These are phyloP conservation scores for Nitzschia inconspicua DNA, from an alignment of 108 stramenopile genomes.

Conservation along the genomic window DNA sequence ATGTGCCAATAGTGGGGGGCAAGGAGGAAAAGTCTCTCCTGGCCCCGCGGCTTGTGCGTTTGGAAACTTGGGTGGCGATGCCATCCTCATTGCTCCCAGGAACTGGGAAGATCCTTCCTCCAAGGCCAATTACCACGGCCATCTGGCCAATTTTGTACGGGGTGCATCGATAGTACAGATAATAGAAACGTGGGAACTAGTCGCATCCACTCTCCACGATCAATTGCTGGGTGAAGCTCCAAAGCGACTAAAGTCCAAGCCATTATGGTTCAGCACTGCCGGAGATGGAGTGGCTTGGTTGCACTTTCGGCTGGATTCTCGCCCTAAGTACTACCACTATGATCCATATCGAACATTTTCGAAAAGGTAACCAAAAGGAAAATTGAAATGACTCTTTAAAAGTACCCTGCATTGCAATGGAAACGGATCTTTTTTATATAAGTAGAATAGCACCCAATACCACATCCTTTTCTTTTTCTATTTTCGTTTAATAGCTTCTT, in stretches of 20 bases:
- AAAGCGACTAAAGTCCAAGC: background rate
- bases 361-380: background rate
- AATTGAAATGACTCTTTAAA: background rate
- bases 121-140: constrained; percentile 32
- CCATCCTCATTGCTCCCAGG: constrained; percentile 45
- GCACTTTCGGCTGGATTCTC: constrained; percentile 71
- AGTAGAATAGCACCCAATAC: background rate
- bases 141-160: constrained; percentile 57
- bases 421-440: background rate
- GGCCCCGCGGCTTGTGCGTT: constrained; percentile 36
- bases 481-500: constrained; percentile 28
- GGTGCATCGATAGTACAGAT: constrained; percentile 44
- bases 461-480: background rate
- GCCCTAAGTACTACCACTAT: constrained; percentile 85
- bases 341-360: constrained; percentile 29
- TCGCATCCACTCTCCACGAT: constrained; percentile 33
- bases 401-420: background rate
- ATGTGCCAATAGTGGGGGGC: background rate
- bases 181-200: constrained; percentile 44
- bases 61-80: constrained; percentile 64
- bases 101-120: constrained; percentile 9
- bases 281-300: constrained; percentile 84
- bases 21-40: background rate
- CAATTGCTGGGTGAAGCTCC: constrained; percentile 1
- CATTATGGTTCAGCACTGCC: constrained; percentile 75